A percentile compares a stretch with the other conserved stretches of the same genome.
These are phyloP conservation scores for Tripterygium wilfordii DNA, from an alignment of 177 flowering plant species.

Conservation along the genomic window DNA sequence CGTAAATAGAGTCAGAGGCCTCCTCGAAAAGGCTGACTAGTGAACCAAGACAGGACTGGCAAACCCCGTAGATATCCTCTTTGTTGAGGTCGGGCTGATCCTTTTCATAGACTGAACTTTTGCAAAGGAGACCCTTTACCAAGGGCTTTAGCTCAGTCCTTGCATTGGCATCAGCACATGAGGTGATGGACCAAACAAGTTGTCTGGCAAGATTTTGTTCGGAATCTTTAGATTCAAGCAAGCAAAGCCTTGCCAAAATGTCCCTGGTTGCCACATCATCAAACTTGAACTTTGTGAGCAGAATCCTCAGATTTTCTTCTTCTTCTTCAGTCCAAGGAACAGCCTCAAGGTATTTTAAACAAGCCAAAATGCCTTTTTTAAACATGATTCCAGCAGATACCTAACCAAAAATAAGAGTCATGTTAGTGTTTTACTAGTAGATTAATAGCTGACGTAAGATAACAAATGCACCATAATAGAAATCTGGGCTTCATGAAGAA, in stretches of 20 bases:
- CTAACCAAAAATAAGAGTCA: constrained; percentile 24
- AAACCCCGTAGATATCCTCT: constrained; percentile 56
- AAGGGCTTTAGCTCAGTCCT: constrained; percentile 69
- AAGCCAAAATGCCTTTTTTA: constrained; percentile 51
- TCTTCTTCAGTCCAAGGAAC: constrained; percentile 95
- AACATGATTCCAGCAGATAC: constrained; percentile 75
- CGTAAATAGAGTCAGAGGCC: constrained; percentile 24
- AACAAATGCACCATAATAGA: no score
- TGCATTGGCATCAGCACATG: constrained; percentile 47
- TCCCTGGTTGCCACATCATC: constrained; percentile 49
- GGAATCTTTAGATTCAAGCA: constrained; percentile 25
- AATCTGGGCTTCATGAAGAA: no score
- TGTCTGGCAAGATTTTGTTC: constrained; percentile 48
- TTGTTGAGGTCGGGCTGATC: constrained; percentile 48
- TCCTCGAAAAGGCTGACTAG: constrained; percentile 51
- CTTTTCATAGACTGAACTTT: constrained; percentile 78
- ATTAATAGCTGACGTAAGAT: no score
- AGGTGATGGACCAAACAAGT: constrained; percentile 64
- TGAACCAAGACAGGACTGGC: constrained; percentile 49
- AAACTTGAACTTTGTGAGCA: constrained; percentile 49
- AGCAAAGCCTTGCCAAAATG: constrained; percentile 53
- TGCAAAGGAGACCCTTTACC: constrained; percentile 77
- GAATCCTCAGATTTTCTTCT: constrained; percentile 71
- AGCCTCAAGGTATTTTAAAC: constrained; percentile 83
- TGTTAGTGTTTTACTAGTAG: no score